Evolutionary conservation across 306 rosid genomes (phyloP).

Genomic region (Vachellia collinsii): DNA sequence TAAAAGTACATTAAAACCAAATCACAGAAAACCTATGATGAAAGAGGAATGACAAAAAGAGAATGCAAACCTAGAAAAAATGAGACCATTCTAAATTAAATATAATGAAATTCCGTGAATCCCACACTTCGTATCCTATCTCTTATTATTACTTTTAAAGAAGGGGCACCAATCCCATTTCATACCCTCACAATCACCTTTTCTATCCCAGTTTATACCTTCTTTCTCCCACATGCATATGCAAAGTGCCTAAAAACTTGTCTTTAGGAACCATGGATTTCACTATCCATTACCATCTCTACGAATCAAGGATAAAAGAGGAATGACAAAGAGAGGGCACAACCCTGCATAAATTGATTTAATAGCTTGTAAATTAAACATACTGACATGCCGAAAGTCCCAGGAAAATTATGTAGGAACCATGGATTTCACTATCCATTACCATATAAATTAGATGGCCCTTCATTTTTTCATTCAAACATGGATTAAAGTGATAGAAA

Average conservation of each 20-base stretch:
- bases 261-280: too few relatives aligned
- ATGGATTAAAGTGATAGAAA: not conserved
- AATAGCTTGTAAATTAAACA: constrained; percentile 54
- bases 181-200: not conserved
- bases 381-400: not conserved
- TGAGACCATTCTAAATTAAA: too few relatives aligned
- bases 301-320: not conserved
- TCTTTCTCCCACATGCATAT: not conserved
- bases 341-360: constrained; percentile 59
- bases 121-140: not conserved
- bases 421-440: constrained; percentile 48
- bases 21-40: too few relatives aligned
- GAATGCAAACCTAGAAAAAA: too few relatives aligned
- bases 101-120: too few relatives aligned
- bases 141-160: not conserved
- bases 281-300: too few relatives aligned
- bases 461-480: constrained; percentile 35
- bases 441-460: constrained; percentile 76
- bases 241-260: too few relatives aligned
- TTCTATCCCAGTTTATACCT: not conserved
- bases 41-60: too few relatives aligned
- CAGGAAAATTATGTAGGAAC: too few relatives aligned
- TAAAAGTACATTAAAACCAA: too few relatives aligned
- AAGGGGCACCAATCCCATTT: not conserved
- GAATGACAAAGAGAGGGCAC: constrained; percentile 15